A percentile compares a stretch with the other conserved stretches of the same genome.
phyloP scores from a whole-genome alignment of 1,284 basidiomycete species.

The Meira nashicola region DNA sequence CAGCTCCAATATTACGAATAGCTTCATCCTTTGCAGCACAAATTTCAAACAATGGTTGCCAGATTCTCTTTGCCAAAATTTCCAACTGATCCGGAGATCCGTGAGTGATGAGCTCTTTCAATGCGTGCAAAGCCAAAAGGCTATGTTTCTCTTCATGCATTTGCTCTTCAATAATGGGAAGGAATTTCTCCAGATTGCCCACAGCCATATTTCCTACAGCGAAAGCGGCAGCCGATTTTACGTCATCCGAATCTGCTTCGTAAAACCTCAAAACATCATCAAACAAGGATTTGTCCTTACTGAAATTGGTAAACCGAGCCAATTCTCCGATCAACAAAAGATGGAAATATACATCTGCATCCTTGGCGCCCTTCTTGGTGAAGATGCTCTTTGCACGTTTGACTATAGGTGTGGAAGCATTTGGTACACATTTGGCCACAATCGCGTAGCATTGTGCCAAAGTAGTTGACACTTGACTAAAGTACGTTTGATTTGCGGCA shows the following conservation, averaged over 20 bases:
- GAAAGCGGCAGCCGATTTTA: conserved; percentile 41
- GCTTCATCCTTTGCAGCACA: conserved; percentile 67
- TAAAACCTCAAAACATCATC: conserved; percentile 31
- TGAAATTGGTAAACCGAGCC: conserved; percentile 36
- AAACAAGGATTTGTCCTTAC: conserved; percentile 15
- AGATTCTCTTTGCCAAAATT: conserved; percentile 76
- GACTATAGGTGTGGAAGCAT: conserved; percentile 21
- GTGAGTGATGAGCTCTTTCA: conserved; percentile 94
- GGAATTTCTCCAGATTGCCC: conserved; percentile 76
- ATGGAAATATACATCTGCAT: conserved; percentile 32
- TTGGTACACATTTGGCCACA: conserved; percentile 23
- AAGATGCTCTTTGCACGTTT: conserved; percentile 13
- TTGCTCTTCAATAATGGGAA: conserved; percentile 77
- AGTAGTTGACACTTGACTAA: conserved; percentile 27
- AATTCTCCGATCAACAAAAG: conserved; percentile 41
- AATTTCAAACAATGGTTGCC: conserved; percentile 63
- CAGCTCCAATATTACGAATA: conserved; percentile 86
- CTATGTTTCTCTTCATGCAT: conserved; percentile 59
- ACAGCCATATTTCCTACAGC: conserved; percentile 81
- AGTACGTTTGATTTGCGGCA: conserved; percentile 7
- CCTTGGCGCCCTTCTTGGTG: conserved; percentile 14
- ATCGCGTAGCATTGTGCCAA: conserved; percentile 43
- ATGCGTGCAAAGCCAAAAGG: conserved; percentile 72
- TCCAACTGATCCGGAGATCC: conserved; percentile 77
- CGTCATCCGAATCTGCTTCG: conserved; percentile 31